Evolutionary conservation across 805 yeast genomes (phyloP).

Genomic region (Barnettozyma pratensis): DNA sequence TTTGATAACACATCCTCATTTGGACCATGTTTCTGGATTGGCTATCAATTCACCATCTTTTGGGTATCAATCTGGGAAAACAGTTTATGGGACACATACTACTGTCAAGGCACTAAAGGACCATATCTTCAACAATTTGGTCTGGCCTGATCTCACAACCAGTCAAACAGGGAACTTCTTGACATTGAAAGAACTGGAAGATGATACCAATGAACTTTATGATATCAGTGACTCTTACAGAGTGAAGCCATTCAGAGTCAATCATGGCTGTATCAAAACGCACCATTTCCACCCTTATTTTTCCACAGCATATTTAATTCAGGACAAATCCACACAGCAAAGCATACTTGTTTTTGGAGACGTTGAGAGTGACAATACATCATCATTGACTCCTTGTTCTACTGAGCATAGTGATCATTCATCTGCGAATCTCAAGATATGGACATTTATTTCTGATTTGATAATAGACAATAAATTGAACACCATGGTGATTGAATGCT

Average conservation of each 20-base stretch:
- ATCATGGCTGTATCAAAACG: conserved; percentile 35
- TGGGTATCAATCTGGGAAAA: conserved; percentile 29
- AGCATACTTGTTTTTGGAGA: conserved; percentile 74
- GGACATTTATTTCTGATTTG: conserved; percentile 50
- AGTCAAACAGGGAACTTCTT: conserved; percentile 25
- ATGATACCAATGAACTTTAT: conserved; percentile 3
- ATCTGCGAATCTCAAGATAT: conserved; percentile 31
- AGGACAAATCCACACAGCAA: conserved; percentile 28
- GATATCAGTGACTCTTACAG: conserved; percentile 11
- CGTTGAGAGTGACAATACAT: conserved; percentile 60
- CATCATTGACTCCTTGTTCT: conserved; percentile 31
- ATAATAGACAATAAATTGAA: conserved; percentile 37
- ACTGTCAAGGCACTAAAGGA: conserved; percentile 48
- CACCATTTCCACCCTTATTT: conserved; percentile 22
- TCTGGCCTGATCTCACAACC: conserved; percentile 69
- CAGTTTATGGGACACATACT: conserved; percentile 46
- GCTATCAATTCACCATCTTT: conserved; percentile 67
- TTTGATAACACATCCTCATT: conserved; percentile 75
- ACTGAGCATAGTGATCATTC: neutral
- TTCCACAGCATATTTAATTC: conserved; percentile 56
- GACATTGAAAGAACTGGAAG: conserved; percentile 14
- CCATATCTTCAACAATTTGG: conserved; percentile 62
- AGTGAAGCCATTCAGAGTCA: conserved; percentile 33
- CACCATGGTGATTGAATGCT: conserved; percentile 75
- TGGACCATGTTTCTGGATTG: conserved; percentile 72